Percentiles rank a stretch among this genome's conserved stretches.
phyloP scores from a whole-genome alignment of 176 grass and related monocot species.

The Rhipidocladum racemiflorum region DNA sequence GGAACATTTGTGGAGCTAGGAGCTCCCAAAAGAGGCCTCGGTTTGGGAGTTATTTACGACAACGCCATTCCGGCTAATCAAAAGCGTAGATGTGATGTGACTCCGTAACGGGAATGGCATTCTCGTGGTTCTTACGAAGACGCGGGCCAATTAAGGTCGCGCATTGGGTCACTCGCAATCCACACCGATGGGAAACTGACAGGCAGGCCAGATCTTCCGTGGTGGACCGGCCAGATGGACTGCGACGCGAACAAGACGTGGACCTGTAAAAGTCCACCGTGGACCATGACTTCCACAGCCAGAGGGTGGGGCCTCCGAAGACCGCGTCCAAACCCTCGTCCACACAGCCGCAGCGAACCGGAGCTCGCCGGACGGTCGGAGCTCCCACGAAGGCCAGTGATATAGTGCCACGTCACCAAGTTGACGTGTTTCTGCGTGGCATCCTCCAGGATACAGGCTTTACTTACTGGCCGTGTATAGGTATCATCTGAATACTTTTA shows the following conservation, averaged over 20 bases:
- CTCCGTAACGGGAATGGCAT: not conserved
- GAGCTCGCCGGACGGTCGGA: not conserved
- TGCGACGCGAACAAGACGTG: slow-evolving; percentile 18
- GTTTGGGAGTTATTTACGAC: rapidly evolving
- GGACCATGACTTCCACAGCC: not conserved
- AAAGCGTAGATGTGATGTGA: not conserved
- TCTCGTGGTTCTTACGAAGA: not conserved
- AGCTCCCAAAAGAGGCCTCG: not conserved
- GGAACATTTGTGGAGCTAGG: slow-evolving; percentile 35
- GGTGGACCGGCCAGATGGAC: slow-evolving; percentile 29
- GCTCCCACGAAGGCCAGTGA: not conserved
- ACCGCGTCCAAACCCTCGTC: not conserved
- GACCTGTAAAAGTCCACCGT: slow-evolving; percentile 12
- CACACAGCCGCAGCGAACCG: slow-evolving; percentile 5
- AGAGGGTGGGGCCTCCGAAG: not conserved
- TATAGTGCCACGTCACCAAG: not conserved
- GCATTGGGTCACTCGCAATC: no score
- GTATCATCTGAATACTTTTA: no score
- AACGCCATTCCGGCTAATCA: not conserved
- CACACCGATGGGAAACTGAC: not conserved
- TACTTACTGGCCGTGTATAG: no score
- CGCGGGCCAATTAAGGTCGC: not conserved
- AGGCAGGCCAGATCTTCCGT: not conserved
- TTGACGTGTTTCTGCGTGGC: slow-evolving; percentile 2
- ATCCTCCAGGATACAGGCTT: not conserved